phyloP scores from a whole-genome alignment of 345 rosid genomes.

The Barbarea vulgaris region DNA sequence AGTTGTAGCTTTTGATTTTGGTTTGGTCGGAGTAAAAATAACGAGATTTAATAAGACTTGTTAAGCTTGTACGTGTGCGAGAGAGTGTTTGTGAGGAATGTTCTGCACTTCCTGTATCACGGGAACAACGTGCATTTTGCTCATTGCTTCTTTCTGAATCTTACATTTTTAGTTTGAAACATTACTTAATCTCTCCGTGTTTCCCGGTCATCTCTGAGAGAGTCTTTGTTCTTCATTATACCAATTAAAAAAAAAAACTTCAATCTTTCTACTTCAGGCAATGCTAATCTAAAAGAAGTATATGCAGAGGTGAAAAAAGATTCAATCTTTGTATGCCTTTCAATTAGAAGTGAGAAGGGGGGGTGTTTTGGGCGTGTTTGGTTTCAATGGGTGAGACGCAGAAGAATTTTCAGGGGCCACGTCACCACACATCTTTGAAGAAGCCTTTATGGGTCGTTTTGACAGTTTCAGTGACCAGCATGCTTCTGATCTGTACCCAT shows the following conservation, averaged over 20 bases:
- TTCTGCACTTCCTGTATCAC: constrained; percentile 16
- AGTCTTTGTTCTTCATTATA: constrained; percentile 2
- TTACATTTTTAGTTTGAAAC: constrained; percentile 14
- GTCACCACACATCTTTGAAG: constrained; percentile 68
- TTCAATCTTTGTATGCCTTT: constrained; percentile 35
- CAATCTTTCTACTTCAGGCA: constrained; percentile 19
- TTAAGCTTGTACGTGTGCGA: constrained; percentile 7
- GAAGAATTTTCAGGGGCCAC: constrained; percentile 58
- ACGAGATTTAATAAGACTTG: neutral
- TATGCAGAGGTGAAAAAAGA: constrained; percentile 11
- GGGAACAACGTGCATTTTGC: constrained; percentile 34
- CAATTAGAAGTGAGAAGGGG: constrained; percentile 57
- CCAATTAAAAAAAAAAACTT: constrained; percentile 18
- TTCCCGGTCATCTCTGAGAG: neutral
- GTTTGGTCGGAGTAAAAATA: constrained; percentile 12
- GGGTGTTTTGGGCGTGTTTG: constrained; percentile 13
- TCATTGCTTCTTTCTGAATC: constrained; percentile 23
- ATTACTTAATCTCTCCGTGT: constrained; percentile 17
- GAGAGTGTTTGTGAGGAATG: constrained; percentile 21
- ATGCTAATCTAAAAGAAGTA: constrained; percentile 10
- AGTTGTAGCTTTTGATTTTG: constrained; percentile 26
- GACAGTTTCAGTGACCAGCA: constrained; percentile 72
- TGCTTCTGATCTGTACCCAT: constrained; percentile 76
- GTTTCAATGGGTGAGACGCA: constrained; percentile 66
- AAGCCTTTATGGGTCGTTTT: constrained; percentile 85